These are phyloP conservation scores for Bruguiera parviflora DNA, from an alignment of 345 rosid species.

Conservation along the genomic window DNA sequence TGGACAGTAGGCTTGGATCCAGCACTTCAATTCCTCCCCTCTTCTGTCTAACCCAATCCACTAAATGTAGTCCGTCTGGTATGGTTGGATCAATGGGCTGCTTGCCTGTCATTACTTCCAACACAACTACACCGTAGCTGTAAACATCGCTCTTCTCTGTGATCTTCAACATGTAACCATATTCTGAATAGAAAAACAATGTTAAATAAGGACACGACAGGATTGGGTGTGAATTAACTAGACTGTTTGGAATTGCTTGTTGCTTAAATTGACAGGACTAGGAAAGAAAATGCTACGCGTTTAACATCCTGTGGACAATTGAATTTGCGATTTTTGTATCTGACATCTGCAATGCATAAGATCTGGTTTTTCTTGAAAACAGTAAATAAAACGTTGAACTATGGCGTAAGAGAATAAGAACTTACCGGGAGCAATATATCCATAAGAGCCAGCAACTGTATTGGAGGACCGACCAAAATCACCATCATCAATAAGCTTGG, in stretches of 20 bases:
- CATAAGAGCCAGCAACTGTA: constrained; percentile 91
- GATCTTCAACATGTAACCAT: constrained; percentile 92
- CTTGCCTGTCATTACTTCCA: constrained; percentile 88
- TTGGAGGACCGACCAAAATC: constrained; percentile 78
- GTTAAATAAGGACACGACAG: neutral
- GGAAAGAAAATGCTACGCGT: no score
- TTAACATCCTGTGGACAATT: neutral
- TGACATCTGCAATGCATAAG: neutral
- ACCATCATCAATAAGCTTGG: constrained; percentile 88
- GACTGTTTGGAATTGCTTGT: neutral
- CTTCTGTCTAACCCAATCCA: constrained; percentile 77
- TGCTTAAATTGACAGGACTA: no score
- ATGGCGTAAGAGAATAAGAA: neutral
- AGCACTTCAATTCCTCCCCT: constrained; percentile 66
- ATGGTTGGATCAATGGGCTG: constrained; percentile 92
- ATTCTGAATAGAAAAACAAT: constrained; percentile 45
- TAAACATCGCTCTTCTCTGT: constrained; percentile 95
- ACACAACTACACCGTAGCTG: constrained; percentile 83
- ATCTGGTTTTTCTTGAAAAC: no score
- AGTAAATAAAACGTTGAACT: neutral
- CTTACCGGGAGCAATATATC: constrained; percentile 96
- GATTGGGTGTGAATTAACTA: neutral
- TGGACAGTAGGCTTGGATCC: constrained; percentile 47
- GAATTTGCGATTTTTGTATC: neutral
- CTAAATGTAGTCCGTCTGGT: constrained; percentile 78